Evolutionary conservation across 1,284 basidiomycete genomes (phyloP).

Genomic region (Naganishia sp.): DNA sequence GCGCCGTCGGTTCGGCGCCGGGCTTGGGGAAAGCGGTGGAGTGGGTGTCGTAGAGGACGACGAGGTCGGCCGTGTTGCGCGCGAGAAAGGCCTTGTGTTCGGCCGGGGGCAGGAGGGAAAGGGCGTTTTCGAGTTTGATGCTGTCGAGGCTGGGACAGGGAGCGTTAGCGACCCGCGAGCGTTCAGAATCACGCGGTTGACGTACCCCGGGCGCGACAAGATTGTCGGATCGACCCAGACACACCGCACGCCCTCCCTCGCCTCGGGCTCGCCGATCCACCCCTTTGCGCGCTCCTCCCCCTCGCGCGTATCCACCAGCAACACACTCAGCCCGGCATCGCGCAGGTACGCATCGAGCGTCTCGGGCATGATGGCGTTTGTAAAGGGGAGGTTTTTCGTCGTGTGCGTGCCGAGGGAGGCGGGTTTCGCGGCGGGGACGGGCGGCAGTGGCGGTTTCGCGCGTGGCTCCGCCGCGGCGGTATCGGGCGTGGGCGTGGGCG

Average conservation of each 20-base stretch:
- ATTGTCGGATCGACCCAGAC: constrained; percentile 85
- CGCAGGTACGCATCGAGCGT: constrained; percentile 65
- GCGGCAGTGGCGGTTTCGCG: constrained; percentile 11
- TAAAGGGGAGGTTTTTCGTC: constrained; percentile 56
- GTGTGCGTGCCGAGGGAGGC: background rate
- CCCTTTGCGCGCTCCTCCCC: constrained; percentile 73
- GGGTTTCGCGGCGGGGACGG: background rate
- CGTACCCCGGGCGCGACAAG: constrained; percentile 68
- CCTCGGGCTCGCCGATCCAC: constrained; percentile 62
- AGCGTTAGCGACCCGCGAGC: background rate
- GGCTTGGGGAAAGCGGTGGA: constrained; percentile 61
- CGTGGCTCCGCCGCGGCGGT: no score
- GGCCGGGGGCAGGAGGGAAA: constrained; percentile 67
- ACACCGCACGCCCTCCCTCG: constrained; percentile 50
- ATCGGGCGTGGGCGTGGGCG: no score
- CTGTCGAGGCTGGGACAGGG: constrained; percentile 62
- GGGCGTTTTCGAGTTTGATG: constrained; percentile 70
- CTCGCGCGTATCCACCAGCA: constrained; percentile 80
- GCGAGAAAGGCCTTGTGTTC: constrained; percentile 74
- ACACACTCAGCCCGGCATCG: constrained; percentile 62
- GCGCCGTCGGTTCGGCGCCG: constrained; percentile 57
- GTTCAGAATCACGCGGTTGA: constrained; percentile 32
- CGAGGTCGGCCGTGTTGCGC: constrained; percentile 82
- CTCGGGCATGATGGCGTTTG: constrained; percentile 64
- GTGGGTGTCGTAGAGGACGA: constrained; percentile 81